These are phyloP conservation scores for Gliomastix tumulicola DNA, from an alignment of 2,329 filamentous ascomycete species.

Conservation along the genomic window DNA sequence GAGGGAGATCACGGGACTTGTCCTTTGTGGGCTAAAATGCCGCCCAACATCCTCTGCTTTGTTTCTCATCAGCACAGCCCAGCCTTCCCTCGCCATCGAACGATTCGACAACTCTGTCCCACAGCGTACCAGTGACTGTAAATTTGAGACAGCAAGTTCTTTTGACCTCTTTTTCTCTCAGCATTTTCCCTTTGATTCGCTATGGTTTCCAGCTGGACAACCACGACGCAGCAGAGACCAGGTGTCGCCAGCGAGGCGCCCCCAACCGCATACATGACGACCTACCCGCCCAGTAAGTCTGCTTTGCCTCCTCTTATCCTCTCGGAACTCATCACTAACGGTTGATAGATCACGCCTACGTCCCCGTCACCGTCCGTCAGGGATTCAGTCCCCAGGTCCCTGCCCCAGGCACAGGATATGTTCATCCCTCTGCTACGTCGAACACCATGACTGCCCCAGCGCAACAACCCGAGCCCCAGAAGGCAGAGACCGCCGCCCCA, in stretches of 20 bases:
- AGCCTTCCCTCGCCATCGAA: no score
- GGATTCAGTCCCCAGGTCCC: conserved; percentile 41
- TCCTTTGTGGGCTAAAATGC: no score
- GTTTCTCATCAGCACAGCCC: no score
- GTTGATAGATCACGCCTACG: conserved; percentile 47
- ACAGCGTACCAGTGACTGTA: no score
- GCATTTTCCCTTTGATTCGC: background rate
- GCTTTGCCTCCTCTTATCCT: conserved; percentile 1
- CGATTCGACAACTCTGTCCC: no score
- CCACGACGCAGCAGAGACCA: conserved; percentile 27
- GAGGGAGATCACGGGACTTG: no score
- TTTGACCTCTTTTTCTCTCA: background rate
- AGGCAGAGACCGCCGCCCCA: conserved; percentile 26
- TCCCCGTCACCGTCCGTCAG: conserved; percentile 55
- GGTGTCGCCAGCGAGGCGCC: conserved; percentile 29
- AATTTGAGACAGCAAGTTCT: background rate
- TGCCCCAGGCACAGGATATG: conserved; percentile 20
- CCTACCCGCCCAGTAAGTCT: conserved; percentile 30
- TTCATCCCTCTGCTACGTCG: conserved; percentile 12
- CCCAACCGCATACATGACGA: conserved; percentile 23
- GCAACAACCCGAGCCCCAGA: conserved; percentile 9
- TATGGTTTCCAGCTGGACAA: no score
- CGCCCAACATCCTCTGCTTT: no score
- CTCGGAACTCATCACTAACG: conserved; percentile 12
- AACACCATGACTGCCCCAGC: conserved; percentile 7